Evolutionary conservation across 768 basidiomycete species (phyloP), one percentile per base, ranked within the genome.

Genomic region (Kondoa malvinella): DNA sequence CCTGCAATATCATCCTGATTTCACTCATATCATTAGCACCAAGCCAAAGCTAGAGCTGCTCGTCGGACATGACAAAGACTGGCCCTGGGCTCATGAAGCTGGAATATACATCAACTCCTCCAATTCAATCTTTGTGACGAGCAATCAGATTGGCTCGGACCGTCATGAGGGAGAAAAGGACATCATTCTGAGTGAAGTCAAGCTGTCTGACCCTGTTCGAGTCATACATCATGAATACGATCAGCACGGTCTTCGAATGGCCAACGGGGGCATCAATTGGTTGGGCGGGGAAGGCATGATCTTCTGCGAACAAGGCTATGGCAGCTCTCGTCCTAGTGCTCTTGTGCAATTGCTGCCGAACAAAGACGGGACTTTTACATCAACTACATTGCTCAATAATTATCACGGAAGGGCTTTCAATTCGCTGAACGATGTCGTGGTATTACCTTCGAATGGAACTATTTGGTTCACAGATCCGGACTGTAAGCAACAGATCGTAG

Each of bases 301-400:
- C 14, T 64, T 64, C 63, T 64, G 63, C 63, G 63, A 64, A 12
- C 63, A 64, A 27, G 63, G 63, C 30, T 64, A 31, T 34, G 15
- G 30, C 31, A 34, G 15, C 15, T 12, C 17, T 15, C 29, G 8
- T 12, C 59, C 59, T 12, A 12, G 12, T 29, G 30, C 21, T 29
- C 59, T 61, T 12, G 29, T 29, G 17, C 12, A 12, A 17, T 17
- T 61, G 21, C 16, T 15, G 17, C 29, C 29, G 15, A 26, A 29
- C 26, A 29, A 12, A 61, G 17, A 61, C 17, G 30, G 30, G 12
- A 21, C 12, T n/a, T n/a, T n/a, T n/a, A n/a, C n/a, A n/a, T n/a
- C n/a, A n/a, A n/a, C n/a, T n/a, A n/a, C n/a, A n/a, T n/a, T n/a
- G n/a, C n/a, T n/a, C n/a, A n/a, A n/a, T n/a, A n/a, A n/a, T n/a